phyloP scores from a whole-genome alignment of 1,139 yeast genomes.

The Blastobotrys petasosporus region DNA sequence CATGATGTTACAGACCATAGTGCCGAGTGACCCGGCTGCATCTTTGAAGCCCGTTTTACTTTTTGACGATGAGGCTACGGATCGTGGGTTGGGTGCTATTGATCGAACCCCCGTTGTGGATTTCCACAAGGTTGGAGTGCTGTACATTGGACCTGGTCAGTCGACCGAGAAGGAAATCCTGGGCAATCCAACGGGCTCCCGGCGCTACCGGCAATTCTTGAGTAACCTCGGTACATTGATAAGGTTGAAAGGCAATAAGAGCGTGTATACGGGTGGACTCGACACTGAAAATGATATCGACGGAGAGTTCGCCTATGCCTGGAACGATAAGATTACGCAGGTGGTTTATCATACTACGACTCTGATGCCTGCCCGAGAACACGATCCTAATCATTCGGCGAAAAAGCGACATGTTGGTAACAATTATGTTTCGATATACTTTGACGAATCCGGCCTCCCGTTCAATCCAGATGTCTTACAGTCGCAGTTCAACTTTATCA shows the following conservation, averaged over 20 bases:
- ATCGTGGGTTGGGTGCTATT: slow-evolving; percentile 56
- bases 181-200: slow-evolving; percentile 59
- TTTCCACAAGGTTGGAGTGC: slow-evolving; percentile 70
- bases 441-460: slow-evolving; percentile 63
- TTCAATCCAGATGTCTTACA: slow-evolving; percentile 67
- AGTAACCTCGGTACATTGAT: slow-evolving; percentile 54
- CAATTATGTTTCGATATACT: slow-evolving; percentile 72
- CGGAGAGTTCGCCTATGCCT: slow-evolving; percentile 69
- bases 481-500: slow-evolving; percentile 78
- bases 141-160: slow-evolving; percentile 70
- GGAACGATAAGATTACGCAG: slow-evolving; percentile 69
- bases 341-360: slow-evolving; percentile 74
- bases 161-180: slow-evolving; percentile 57
- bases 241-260: slow-evolving; percentile 47
- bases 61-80: slow-evolving; percentile 44
- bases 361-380: slow-evolving; percentile 56
- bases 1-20: slow-evolving; percentile 39
- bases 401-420: slow-evolving; percentile 87
- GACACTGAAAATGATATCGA: slow-evolving; percentile 64
- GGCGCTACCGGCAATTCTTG: slow-evolving; percentile 54
- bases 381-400: slow-evolving; percentile 44
- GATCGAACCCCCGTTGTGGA: slow-evolving; percentile 77
- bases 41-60: slow-evolving; percentile 38
- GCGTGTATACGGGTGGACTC: slow-evolving; percentile 71
- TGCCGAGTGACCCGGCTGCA: slow-evolving; percentile 29